Evolutionary conservation across 257 asterid species (phyloP).

Genomic region (Plantago ovata): DNA sequence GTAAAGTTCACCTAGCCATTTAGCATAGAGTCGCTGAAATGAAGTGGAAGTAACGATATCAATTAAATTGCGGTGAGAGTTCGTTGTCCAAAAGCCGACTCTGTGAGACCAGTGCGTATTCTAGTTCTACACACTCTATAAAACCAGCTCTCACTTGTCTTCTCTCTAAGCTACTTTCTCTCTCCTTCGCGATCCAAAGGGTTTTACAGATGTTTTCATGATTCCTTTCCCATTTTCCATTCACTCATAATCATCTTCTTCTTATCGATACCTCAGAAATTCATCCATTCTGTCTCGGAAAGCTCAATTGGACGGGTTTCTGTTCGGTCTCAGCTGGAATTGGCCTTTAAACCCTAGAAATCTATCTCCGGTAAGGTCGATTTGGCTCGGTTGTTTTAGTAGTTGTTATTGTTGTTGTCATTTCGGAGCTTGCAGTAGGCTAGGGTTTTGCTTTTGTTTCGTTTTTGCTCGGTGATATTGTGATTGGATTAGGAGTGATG

Average conservation of each 20-base stretch:
- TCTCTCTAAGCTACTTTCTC: constrained; percentile 3
- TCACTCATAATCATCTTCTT: not conserved
- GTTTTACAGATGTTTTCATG: not conserved
- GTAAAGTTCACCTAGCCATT: no score
- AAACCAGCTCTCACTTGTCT: not conserved
- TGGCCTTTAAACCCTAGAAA: constrained; percentile 5
- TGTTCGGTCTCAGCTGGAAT: not conserved
- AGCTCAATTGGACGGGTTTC: not conserved
- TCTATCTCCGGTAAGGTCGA: constrained; percentile 5
- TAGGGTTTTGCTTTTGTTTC: no score
- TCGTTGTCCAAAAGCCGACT: not conserved
- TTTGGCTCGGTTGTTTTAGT: no score
- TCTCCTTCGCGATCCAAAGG: not conserved
- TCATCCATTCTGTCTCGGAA: not conserved
- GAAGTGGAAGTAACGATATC: no score
- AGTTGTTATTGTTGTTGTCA: no score
- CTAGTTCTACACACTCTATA: not conserved
- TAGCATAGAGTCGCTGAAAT: no score
- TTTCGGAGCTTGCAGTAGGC: no score
- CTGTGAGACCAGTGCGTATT: not conserved
- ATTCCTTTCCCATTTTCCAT: no score
- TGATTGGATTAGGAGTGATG: constrained; percentile 3
- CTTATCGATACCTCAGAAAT: not conserved
- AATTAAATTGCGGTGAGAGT: not conserved
- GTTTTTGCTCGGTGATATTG: no score